Evolutionary conservation across 2,329 filamentous ascomycete species (phyloP), one percentile per base, ranked within the genome.

Genomic region (Cadophora malorum): DNA sequence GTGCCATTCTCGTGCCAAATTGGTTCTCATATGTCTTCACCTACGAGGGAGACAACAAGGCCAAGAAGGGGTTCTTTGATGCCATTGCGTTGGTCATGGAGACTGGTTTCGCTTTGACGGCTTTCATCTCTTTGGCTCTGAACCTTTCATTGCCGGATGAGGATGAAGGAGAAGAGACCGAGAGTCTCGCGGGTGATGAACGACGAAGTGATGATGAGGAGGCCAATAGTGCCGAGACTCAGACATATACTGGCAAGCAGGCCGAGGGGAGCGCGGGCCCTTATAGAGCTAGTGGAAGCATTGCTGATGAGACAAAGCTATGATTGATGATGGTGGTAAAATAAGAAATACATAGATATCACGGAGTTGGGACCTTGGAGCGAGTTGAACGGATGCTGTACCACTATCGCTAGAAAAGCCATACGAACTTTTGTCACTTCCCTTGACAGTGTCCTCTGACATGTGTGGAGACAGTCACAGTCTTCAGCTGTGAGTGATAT

Each of bases 111-210:
- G 90, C 90, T 0, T 83, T 97, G 23, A 90, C 91, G 0, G 94
- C 91, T 0, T 85, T 94, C 28, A 77, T 94, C 50, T 88, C 88
- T 62, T 83, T 96, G 76, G 78, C 92, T 25, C 82, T 97, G 61
- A 97, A 97, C 77, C 78, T 96, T 61, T 72, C 87, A 0, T 80
- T 97, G 19, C 87, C 89, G 0, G 90, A 92, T 74, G 93, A 97
- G 79, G 80, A 90, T n/a, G 92, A 93, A 73, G 90, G 92, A 53
- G 83, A 84, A 64, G 72, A 74, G 56, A 68, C 70, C 3, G 75
- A 77, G 69, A 73, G 70, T 63, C 65, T 77, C 45, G 74, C 69
- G 21, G 75, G 73, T 1, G 75, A 76, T 70, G 19, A 64, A 66
- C n/a, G 60, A 64, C 35, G 67, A 69, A 49, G 69, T 64, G 33